phyloP scores from a whole-genome alignment of 2,329 filamentous ascomycete genomes.

The Arthrobotrys iridis region DNA sequence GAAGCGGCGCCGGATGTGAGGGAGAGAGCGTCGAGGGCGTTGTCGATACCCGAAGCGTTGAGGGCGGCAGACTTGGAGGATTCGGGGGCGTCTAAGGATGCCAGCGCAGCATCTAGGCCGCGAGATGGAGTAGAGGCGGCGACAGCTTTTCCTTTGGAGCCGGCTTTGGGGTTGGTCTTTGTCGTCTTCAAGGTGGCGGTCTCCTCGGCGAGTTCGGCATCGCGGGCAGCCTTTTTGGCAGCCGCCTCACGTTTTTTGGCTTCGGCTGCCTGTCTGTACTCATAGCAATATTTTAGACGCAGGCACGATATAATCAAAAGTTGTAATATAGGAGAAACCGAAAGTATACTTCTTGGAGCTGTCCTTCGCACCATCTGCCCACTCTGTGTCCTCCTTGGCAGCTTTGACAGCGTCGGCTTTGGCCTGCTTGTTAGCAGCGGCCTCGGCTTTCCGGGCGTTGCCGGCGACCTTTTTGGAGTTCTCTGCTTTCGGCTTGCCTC shows the following conservation, averaged over 20 bases:
- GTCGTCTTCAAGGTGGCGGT: constrained; percentile 77
- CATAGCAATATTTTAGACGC: neutral
- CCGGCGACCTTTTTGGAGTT: constrained; percentile 92
- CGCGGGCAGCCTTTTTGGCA: constrained; percentile 90
- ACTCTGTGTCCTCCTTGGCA: constrained; percentile 76
- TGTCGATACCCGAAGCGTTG: constrained; percentile 89
- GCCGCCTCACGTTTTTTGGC: constrained; percentile 83
- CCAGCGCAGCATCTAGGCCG: constrained; percentile 63
- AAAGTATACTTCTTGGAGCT: constrained; percentile 81
- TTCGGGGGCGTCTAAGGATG: constrained; percentile 64
- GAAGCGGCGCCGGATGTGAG: constrained; percentile 70
- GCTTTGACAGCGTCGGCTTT: constrained; percentile 63
- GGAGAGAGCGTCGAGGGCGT: constrained; percentile 86
- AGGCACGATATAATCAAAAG: neutral
- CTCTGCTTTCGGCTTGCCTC: constrained; percentile 65
- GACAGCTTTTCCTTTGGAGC: constrained; percentile 73
- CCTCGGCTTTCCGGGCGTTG: constrained; percentile 81
- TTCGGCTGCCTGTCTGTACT: constrained; percentile 78
- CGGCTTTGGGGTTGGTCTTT: constrained; percentile 73
- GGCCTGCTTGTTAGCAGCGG: constrained; percentile 69
- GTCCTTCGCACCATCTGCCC: constrained; percentile 86
- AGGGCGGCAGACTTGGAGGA: constrained; percentile 62
- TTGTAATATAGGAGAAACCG: neutral
- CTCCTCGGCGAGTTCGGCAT: constrained; percentile 83
- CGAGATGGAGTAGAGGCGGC: constrained; percentile 70